Evolutionary conservation across 371 early-diverging fungal species (phyloP).

Genomic region (Mortierella sp.): DNA sequence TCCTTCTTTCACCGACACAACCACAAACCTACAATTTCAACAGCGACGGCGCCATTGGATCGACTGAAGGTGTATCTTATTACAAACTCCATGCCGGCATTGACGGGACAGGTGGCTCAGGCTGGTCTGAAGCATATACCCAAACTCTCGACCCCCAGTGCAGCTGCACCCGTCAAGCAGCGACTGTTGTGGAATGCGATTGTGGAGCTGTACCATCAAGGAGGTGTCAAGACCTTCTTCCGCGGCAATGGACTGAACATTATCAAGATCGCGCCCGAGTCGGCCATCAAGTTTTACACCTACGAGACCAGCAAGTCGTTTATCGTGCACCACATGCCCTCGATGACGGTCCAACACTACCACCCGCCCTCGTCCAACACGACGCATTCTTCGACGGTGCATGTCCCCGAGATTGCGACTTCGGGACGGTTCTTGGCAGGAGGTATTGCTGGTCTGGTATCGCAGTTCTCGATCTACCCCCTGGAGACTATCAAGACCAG

Average conservation of each 20-base stretch:
- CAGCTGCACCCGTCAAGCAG: constrained; percentile 40
- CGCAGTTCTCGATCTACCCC: constrained; percentile 86
- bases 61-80: constrained; percentile 81
- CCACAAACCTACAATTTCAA: background rate
- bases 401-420: constrained; percentile 65
- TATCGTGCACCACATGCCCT: constrained; percentile 60
- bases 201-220: constrained; percentile 71
- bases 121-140: constrained; percentile 47
- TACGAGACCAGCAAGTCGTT: constrained; percentile 78
- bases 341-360: constrained; percentile 30
- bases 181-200: constrained; percentile 58
- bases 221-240: constrained; percentile 81
- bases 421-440: constrained; percentile 82
- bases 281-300: constrained; percentile 81
- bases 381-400: constrained; percentile 1
- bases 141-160: constrained; percentile 29
- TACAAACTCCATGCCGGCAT: constrained; percentile 61
- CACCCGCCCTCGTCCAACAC: background rate
- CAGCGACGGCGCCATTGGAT: constrained; percentile 84
- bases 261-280: constrained; percentile 87
- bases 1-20: background rate
- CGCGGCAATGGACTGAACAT: constrained; percentile 88
- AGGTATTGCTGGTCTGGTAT: constrained; percentile 83
- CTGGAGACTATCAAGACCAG: constrained; percentile 85
- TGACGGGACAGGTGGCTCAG: constrained; percentile 42